Evolutionary conservation across 306 rosid genomes (phyloP).

Genomic region (Prunus padus): DNA sequence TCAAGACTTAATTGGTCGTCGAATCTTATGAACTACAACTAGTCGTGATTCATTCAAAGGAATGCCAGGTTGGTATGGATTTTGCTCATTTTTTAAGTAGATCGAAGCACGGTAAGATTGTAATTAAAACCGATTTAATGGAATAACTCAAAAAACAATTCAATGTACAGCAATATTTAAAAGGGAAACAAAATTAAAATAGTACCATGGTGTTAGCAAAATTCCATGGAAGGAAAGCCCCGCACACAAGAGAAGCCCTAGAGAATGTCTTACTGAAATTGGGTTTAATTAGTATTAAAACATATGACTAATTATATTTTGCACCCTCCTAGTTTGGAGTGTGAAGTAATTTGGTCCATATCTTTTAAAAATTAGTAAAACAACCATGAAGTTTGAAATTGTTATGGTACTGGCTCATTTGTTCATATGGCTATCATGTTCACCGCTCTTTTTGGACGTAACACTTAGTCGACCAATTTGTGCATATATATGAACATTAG

Average conservation of each 20-base stretch:
- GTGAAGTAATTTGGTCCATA: too few species aligned
- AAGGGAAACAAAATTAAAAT: constrained; percentile 5
- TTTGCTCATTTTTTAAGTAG: constrained; percentile 25
- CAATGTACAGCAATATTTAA: background rate
- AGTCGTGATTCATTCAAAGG: constrained; percentile 54
- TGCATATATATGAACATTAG: too few species aligned
- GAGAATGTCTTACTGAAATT: constrained; percentile 58
- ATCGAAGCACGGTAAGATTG: constrained; percentile 27
- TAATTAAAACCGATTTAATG: background rate
- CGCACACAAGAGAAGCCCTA: constrained; percentile 30
- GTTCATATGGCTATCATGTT: too few species aligned
- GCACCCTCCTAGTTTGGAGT: background rate
- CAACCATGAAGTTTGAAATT: too few species aligned
- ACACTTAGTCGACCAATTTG: too few species aligned
- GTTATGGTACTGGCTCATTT: too few species aligned
- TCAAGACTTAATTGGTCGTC: constrained; percentile 32
- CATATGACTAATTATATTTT: background rate
- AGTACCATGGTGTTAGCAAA: constrained; percentile 33
- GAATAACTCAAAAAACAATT: constrained; percentile 23
- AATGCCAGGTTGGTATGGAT: constrained; percentile 61
- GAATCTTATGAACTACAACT: constrained; percentile 45
- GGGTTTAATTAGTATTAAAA: constrained; percentile 15
- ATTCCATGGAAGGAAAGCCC: constrained; percentile 43
- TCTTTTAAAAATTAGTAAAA: too few species aligned
- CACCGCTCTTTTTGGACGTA: too few species aligned